These are phyloP conservation scores for Bombardia bombarda DNA, from an alignment of 495 filamentous ascomycete species.

Conservation along the genomic window DNA sequence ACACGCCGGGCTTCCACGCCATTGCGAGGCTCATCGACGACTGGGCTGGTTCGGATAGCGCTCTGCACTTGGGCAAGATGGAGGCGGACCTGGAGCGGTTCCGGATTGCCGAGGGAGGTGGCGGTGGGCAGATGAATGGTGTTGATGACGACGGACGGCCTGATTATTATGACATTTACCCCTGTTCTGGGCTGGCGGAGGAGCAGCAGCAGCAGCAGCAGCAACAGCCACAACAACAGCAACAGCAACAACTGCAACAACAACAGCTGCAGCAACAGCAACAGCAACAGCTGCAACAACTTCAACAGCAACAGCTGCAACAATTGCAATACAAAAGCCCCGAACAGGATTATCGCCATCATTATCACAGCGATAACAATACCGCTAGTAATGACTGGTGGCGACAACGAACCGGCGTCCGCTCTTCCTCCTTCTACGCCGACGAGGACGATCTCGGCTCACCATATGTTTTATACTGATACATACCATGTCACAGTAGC, in stretches of 20 bases:
- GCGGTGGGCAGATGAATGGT: not conserved
- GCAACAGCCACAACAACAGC: not conserved
- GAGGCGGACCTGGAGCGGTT: slow-evolving; percentile 46
- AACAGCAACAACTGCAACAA: not conserved
- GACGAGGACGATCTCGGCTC: slow-evolving; percentile 5
- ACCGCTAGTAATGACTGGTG: not conserved
- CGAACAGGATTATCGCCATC: no score
- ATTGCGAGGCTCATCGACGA: slow-evolving; percentile 45
- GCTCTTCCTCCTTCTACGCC: not conserved
- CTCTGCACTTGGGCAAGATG: slow-evolving; percentile 40
- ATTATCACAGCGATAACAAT: no score
- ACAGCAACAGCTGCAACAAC: no score
- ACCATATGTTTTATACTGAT: slow-evolving; percentile 12
- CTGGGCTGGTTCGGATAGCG: slow-evolving; percentile 40
- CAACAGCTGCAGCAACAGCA: no score
- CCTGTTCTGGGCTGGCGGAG: slow-evolving; percentile 18
- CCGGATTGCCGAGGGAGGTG: slow-evolving; percentile 9
- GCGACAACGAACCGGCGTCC: slow-evolving; percentile 2
- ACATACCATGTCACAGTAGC: no score
- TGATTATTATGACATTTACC: slow-evolving; percentile 1
- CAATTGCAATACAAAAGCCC: no score
- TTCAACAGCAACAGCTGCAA: no score
- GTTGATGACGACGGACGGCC: not conserved
- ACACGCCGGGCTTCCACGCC: slow-evolving; percentile 41
- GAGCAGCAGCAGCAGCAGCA: slow-evolving; percentile 7